These are phyloP conservation scores for Rhynchospora pubera DNA, from an alignment of 176 grass and related monocot genomes.

Conservation along the genomic window DNA sequence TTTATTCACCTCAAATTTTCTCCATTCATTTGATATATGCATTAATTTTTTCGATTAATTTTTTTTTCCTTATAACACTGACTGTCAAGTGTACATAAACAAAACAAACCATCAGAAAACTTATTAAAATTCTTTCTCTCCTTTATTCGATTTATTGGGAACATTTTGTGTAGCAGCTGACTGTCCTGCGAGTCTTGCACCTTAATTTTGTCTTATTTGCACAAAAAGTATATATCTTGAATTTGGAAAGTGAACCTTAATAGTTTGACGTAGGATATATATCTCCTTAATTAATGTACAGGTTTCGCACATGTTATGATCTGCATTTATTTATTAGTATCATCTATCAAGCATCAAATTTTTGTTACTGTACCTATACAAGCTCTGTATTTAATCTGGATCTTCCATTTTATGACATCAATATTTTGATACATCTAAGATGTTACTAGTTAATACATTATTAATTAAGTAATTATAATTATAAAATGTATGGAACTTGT, in stretches of 20 bases:
- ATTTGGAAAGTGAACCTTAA: neutral
- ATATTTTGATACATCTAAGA: neutral
- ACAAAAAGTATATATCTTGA: neutral
- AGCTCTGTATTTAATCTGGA: neutral
- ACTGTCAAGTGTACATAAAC: too few species aligned
- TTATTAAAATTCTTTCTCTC: too few species aligned
- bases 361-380: neutral
- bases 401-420: neutral
- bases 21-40: neutral
- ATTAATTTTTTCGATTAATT: neutral
- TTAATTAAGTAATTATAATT: neutral
- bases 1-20: neutral
- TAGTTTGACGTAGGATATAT: neutral
- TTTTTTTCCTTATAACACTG: neutral
- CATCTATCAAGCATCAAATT: neutral
- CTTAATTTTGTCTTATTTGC: neutral
- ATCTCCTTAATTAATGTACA: neutral
- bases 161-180: neutral
- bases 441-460: neutral
- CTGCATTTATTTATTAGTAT: neutral
- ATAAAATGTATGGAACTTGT: neutral
- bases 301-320: neutral
- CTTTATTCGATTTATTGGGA: neutral
- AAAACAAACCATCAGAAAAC: too few species aligned
- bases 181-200: neutral